Base-by-base conservation (phyloP, 2,329 filamentous ascomycete genomes). In the Botrytis porri region DNA sequence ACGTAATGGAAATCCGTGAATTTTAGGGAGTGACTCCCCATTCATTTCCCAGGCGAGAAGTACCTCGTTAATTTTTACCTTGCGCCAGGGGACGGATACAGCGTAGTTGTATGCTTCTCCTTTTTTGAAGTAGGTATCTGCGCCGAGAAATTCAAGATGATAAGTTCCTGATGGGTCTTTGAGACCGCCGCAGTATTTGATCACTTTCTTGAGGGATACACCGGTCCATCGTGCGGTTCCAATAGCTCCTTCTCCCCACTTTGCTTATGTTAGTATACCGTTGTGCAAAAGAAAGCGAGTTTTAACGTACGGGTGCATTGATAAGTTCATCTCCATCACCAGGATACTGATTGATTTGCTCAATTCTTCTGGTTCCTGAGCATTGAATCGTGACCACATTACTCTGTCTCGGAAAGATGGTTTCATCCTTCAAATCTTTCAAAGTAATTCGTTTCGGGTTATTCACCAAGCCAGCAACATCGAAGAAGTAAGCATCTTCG, bases 41-140 rank as follows among this genome's bases (percentile, higher is more conserved):
- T 92, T 92, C 90, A 93, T 93, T 65, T 85, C 84, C 76, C 89
- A 92, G 0, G 90, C 90, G 0, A 92, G 83, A 41, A 93, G 82
- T 10, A 92, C 90, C 75, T 93, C 90, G 70, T 89, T 87, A 14
- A 84, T 82, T 76, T 89, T 90, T 64, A 92, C 90, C 80, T 93
- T 93, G 10, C 86, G 85, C 83, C 86, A 90, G 0, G 91, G 91
- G 0, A 93, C 88, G 22, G 85, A 88, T 65, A 92, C 89, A 32
- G 87, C 84, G 77, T 93, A 93, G 80, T 93, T 93, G 82, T 87
- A 88, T 0, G 86, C 84, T 62, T 90, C 82, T 25, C 65, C 76
- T 67, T 89, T 87, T 80, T 93, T 93, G 83, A 93, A 91, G 78
- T 93, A 93, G 0, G 90, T 92, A 73, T 93, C 92, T 1, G 89